Evolutionary conservation across 306 rosid genomes (phyloP).

Genomic region (Vigna trinervia): DNA sequence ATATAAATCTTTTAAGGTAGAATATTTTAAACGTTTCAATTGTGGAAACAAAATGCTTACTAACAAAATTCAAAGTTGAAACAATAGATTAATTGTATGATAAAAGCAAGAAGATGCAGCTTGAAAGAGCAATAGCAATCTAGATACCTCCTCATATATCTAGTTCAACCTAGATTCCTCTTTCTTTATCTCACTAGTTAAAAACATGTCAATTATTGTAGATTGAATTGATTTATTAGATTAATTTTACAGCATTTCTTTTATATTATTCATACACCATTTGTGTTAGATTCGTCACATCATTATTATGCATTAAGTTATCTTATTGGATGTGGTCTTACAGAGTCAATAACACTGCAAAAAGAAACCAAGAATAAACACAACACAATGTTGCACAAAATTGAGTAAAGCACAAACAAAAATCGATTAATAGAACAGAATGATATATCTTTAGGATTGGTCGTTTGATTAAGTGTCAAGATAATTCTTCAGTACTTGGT

Average conservation of each 20-base stretch:
- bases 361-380: neutral
- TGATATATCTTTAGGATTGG: conserved; percentile 10
- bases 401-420: neutral
- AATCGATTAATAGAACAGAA: conserved; percentile 5
- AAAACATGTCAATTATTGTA: neutral
- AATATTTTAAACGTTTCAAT: conserved; percentile 15
- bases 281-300: too few species aligned
- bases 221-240: neutral
- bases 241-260: neutral
- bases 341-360: neutral
- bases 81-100: neutral
- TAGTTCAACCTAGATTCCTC: conserved; percentile 36
- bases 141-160: conserved; percentile 21
- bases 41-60: conserved; percentile 26
- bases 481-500: conserved; percentile 8
- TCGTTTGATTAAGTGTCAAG: neutral
- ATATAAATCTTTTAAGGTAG: neutral
- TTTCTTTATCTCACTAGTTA: neutral
- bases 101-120: conserved; percentile 28
- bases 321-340: too few species aligned
- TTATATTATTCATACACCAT: too few species aligned
- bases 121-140: neutral
- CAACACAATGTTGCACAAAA: conserved; percentile 5
- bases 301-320: too few species aligned
- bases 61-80: conserved; percentile 2